These are phyloP conservation scores for Penicillium sp. DNA, from an alignment of 2,329 filamentous ascomycete species.

Conservation along the genomic window DNA sequence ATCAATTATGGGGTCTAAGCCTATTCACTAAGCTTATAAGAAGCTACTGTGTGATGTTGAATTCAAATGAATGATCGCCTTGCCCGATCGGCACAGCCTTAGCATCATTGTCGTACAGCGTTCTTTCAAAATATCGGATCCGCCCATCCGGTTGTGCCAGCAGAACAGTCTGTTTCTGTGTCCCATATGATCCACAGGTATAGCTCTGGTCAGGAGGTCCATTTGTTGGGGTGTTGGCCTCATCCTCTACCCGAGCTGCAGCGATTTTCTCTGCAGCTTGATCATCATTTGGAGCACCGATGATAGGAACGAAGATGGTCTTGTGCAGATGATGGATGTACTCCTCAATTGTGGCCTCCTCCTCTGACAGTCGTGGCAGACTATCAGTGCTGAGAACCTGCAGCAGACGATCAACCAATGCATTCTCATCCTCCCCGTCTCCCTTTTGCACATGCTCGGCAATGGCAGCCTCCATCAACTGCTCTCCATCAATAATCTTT, in stretches of 20 bases:
- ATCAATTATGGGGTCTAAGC: neutral
- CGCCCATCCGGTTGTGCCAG: conserved; percentile 55
- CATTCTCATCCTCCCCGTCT: conserved; percentile 47
- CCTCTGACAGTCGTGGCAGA: conserved; percentile 50
- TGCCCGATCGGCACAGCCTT: conserved; percentile 46
- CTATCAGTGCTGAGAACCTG: conserved; percentile 55
- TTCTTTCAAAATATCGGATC: conserved; percentile 62
- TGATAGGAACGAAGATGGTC: conserved; percentile 60
- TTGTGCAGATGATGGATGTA: conserved; percentile 57
- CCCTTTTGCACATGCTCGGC: conserved; percentile 40
- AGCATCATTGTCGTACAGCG: conserved; percentile 56
- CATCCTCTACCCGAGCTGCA: conserved; percentile 27
- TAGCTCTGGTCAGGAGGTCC: conserved; percentile 33
- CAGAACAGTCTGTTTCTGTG: conserved; percentile 63
- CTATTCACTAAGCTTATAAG: neutral
- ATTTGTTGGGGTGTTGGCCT: conserved; percentile 8
- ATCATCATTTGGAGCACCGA: conserved; percentile 49
- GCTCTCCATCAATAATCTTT: conserved; percentile 60
- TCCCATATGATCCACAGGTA: conserved; percentile 57
- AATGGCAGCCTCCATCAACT: conserved; percentile 52
- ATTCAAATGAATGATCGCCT: conserved; percentile 47
- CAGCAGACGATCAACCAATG: conserved; percentile 53
- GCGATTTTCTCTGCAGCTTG: conserved; percentile 38
- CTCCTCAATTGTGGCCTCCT: conserved; percentile 50
- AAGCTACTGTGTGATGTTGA: conserved; percentile 19